Base-by-base conservation (phyloP, 768 basidiomycete genomes). In the Boletus sp. region DNA sequence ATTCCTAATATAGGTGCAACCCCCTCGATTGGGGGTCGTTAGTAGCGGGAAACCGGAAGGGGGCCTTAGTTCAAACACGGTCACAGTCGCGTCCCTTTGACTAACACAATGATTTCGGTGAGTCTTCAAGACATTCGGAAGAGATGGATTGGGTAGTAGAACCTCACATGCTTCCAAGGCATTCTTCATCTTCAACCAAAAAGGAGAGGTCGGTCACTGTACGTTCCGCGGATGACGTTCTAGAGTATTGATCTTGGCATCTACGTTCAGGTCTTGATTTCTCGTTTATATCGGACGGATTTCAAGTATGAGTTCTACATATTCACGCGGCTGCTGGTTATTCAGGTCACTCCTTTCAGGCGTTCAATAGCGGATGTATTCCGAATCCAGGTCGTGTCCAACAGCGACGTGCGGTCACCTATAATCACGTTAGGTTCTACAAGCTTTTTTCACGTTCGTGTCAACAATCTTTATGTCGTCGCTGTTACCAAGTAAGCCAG, bases 171-270 rank as follows among this genome's bases (percentile, higher is more conserved):
- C 23, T 57, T n/a, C 43, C 47, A 61, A 98, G 95, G 95, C 91
- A 45, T 98, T 98, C 83, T 98, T 98, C 74, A 93, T 98, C 54
- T 97, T 98, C 80, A 99, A 98, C 69, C 93, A 95, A 73, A 98
- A 98, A 73, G 97, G 97, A 72, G 97, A 98, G 83, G 96, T 94
- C 52, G 38, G 82, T 67, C 29, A n/a, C 6, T 3, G n/a, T 5
- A 14, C 13, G 8, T 50, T n/a, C 9, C 19, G 15, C 19, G 7
- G 14, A 39, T 15, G 11, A 35, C 21, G 3, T 7, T 3, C 23
- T 8, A 7, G 17, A 23, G 44, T 35, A 41, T 35, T 55, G 55
- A 57, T 58, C 54, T 41, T 45, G 42, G 43, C 35, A 50, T 47
- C 43, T 15, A 38, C 19, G 33, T 30, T 33, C 37, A 95, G 93